Base-by-base conservation (phyloP, 2,329 filamentous ascomycete genomes). In the Shiraia bambusicola region DNA sequence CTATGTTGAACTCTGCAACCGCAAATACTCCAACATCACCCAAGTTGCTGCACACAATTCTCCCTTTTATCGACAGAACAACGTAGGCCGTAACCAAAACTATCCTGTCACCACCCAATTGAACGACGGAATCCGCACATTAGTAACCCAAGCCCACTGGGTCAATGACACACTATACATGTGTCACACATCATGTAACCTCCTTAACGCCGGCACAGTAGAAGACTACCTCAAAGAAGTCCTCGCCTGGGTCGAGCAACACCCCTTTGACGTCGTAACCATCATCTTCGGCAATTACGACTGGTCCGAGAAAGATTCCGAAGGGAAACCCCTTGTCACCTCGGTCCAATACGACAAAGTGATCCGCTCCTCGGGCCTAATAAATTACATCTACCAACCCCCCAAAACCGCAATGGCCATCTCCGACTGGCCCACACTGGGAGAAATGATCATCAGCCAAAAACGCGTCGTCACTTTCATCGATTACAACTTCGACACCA, bases 251-350 rank as follows among this genome's bases (percentile, higher is more conserved):
- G 81, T 96, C 2, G 76, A 79, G 11, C 59, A 64, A 1, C 84
- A 96, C 56, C 91, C 90, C 0, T 93, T 89, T 71, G 92, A 97
- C 47, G 87, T 96, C 3, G 79, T 97, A 16, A 94, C 90, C 2
- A 84, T 96, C 55, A 74, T 97, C 24, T 82, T 97, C 30, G 90
- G 86, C 42, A 97, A 96, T 66, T 87, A 52, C 32, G 52, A 91
- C 71, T 67, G 60, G 43, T 50, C 56, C 11, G 34, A 57, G 11
- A 61, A 50, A 33, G 57, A 58, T 37, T 36, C 41, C 0, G 39
- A 59, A 17, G 63, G 63, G n/a, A 59, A 63, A 3, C 49, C 57
- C 1, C 87, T 87, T 61, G 82, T 84, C 13, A 75, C 75, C 4
- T 74, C 86, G 1, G 66, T 65, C 2, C 76, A 80, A 48, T 95